Base-by-base conservation (phyloP, 176 grass and related monocot species). In the Coix lacrymajobi region DNA sequence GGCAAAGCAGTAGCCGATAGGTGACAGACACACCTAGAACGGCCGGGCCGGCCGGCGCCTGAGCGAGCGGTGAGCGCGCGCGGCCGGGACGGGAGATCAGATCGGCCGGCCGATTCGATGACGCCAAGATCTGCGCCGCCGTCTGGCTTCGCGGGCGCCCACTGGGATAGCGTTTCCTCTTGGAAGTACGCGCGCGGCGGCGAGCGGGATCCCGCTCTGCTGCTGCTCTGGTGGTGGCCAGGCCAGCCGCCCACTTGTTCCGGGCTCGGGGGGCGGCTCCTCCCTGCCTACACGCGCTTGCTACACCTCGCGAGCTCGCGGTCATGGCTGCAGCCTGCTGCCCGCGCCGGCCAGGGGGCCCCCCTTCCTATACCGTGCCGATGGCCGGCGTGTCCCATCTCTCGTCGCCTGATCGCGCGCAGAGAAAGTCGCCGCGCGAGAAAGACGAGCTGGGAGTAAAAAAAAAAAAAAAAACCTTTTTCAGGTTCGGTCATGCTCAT, bases 71-170 rank as follows among this genome's bases (percentile, higher is more conserved):
- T 22, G 56, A 25, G 56, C 11, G 15, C 5, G 45, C 6, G 64
- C 24, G 40, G 34, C 22, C 56, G 13, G 39, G 66, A 52, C 25
- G 61, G 61, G 34, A 11, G 60, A 79, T 60, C 40, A 32, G 73
- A 66, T 85, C 26, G 74, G 52, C 38, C 48, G 29, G 13, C 30
- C 62, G 82, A 31, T 68, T 33, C 72, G 82, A 43, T 41, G 71
- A n/a, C 71, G 81, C 71, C 81, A 66, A 56, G 71, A 66, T 54
- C 60, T 17, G 52, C 66, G n/a, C n/a, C n/a, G n/a, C 31, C 56
- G 69, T 29, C 43, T 66, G 77, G 19, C 77, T 79, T 51, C 43
- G 62, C 62, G 62, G 43, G 62, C 62, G 77, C 62, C 70, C 70
- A 66, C 31, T 63, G 57, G 61, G 62, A 34, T 2, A 13, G 72